Evolutionary conservation across 2,329 filamentous ascomycete species (phyloP), one percentile per base, ranked within the genome.

Genomic region (Verticillium nonalfalfae): DNA sequence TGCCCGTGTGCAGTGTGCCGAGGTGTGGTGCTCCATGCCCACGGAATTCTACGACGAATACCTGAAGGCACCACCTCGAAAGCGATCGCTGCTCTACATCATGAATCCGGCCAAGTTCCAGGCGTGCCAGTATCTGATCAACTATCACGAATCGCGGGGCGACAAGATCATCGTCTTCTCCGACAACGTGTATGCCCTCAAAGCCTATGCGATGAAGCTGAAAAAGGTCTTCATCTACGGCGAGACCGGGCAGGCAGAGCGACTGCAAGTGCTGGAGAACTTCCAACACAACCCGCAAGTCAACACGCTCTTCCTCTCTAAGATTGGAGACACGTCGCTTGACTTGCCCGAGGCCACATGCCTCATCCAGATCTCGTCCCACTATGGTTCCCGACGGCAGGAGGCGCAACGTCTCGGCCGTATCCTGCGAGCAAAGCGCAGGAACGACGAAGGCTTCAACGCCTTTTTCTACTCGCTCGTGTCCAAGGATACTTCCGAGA

Each of bases 11-110:
- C 95, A 99, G 74, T 99, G 95, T 74, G 95, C 95, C 14, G 95
- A 99, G 75, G 95, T 99, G 7, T 99, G 95, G 95, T 99, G 95
- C 71, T 93, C 94, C 2, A 99, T 99, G 95, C 96, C 95, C 0
- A 95, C 93, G 0, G 95, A 99, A 68, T 99, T 99, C 73, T 98
- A 97, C 74, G 89, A 92, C 18, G 92, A 98, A 73, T 99, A 98
- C 76, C 84, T 98, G 63, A 85, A 86, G 64, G 87, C 86, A 13
- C 86, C 85, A 15, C 74, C 78, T 1, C 75, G 79, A 7, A 78
- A 78, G 67, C 77, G 78, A 68, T 75, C 74, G 3, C 63, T 80
- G 6, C 84, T 98, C 2, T 97, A 95, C 69, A 96, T 96, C 66
- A 98, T 99, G 93, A 99, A 99, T 70, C 95, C 95, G 1, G 85